Base-by-base conservation (phyloP, 805 yeast genomes). In the Wickerhamiella australiensis region DNA sequence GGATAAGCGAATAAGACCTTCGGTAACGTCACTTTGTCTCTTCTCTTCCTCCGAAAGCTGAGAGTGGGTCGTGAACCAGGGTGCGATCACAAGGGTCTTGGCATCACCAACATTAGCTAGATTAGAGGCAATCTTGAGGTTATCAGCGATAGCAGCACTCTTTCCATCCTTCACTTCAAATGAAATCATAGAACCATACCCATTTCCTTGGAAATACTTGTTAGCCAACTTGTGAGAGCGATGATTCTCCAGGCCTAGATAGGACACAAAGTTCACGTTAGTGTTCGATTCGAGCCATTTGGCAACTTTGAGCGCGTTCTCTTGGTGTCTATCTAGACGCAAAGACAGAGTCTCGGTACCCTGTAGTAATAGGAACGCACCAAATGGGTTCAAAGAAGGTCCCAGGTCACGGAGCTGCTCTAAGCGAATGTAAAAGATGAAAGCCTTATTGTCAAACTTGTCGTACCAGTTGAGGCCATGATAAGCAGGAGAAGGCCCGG, bases 31-130 rank as follows among this genome's bases (percentile, higher is more conserved):
- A 46, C 94, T 74, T 12, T 82, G 78, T 38, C 68, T 50, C 69
- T 85, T 85, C 71, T 86, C 96, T 56, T 79, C 83, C 42, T 84
- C 86, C 38, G 71, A 67, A 62, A 90, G 75, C 71, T 92, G 97
- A 65, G 86, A 88, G 68, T 90, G 98, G 22, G 97, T 90, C 37
- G 97, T 92, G 68, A 77, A 86, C 75, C 82, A 88, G 56, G 98
- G 98, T 49, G 96, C 88, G 66, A 90, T 90, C 52, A 90, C 94
- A 64, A 90, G 75, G 42, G 97, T 85, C 72, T 90, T 92, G 46
- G 90, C 80, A 63, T 90, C 98, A 64, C 98, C 98, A 52, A 90
- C 96, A 61, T 90, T 90, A 46, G 98, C 97, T 64, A 92, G 78
- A 71, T 87, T 85, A 27, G 95, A 82, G 50, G 95, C 94, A 51